phyloP scores from a whole-genome alignment of 2,329 filamentous ascomycete genomes.

The Xenosphaeropsis pyriputrescens region DNA sequence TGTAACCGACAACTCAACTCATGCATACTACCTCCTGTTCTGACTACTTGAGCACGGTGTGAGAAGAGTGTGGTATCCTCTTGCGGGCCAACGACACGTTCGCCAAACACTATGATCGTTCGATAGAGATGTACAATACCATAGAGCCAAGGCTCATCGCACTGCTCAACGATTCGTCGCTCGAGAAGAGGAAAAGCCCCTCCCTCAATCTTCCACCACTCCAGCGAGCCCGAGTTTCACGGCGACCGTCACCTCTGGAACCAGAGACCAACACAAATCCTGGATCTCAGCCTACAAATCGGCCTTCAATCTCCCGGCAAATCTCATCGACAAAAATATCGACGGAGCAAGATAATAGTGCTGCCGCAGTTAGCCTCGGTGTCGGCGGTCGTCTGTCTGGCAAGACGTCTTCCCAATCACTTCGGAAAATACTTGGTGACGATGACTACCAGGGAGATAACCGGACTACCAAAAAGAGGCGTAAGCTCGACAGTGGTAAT shows the following conservation, averaged over 20 bases:
- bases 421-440: conserved; percentile 18
- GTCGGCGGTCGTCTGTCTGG: no score
- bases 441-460: conserved; percentile 12
- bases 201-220: conserved; percentile 38
- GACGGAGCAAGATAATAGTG: no score
- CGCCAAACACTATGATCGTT: background rate
- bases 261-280: conserved; percentile 27
- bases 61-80: background rate
- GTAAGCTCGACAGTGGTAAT: conserved; percentile 29
- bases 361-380: no score
- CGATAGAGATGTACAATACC: conserved; percentile 22
- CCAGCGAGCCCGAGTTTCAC: conserved; percentile 25
- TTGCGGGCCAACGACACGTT: background rate
- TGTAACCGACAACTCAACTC: no score
- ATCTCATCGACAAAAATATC: no score
- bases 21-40: no score
- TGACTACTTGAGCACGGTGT: no score
- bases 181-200: conserved; percentile 18
- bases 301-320: no score
- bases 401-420: conserved; percentile 16
- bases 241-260: conserved; percentile 32
- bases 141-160: conserved; percentile 55
- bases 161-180: conserved; percentile 41
- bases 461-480: conserved; percentile 35
- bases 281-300: background rate